A percentile compares a stretch with the other conserved stretches of the same genome.
phyloP scores from a whole-genome alignment of 208 protist species.

The Trypanosoma melophagium region DNA sequence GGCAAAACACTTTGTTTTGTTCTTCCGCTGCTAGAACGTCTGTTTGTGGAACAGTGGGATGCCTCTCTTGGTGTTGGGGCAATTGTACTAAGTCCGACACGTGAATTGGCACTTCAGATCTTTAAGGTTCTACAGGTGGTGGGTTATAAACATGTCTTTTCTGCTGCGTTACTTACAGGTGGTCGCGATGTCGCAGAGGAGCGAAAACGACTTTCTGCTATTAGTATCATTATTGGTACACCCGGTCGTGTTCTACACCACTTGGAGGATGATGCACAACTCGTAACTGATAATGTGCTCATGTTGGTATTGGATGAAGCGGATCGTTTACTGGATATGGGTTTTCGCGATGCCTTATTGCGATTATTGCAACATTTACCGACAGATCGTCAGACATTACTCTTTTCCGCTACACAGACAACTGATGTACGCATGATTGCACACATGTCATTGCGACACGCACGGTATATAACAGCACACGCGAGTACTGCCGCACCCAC shows the following conservation, averaged over 20 bases:
- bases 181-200: constrained; percentile 97
- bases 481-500: constrained; percentile 70
- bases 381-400: constrained; percentile 94
- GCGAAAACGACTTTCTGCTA: constrained; percentile 86
- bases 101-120: constrained; percentile 98
- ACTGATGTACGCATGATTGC: constrained; percentile 94
- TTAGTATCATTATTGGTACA: constrained; percentile 99
- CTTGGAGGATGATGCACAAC: constrained; percentile 94
- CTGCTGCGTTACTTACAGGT: constrained; percentile 97
- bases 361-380: constrained; percentile 93
- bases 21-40: constrained; percentile 95
- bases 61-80: constrained; percentile 94
- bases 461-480: constrained; percentile 96
- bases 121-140: constrained; percentile 98
- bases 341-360: constrained; percentile 94
- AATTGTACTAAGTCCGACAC: constrained; percentile 97
- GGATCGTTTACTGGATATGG: constrained; percentile 97
- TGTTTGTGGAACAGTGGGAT: constrained; percentile 91
- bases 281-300: constrained; percentile 93
- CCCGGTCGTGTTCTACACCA: constrained; percentile 99
- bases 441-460: constrained; percentile 88
- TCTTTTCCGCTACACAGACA: constrained; percentile 99
- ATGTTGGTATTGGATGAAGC: constrained; percentile 99
- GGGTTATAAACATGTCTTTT: constrained; percentile 91
- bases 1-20: constrained; percentile 99